Percentiles rank a stretch among this genome's conserved stretches.
These are phyloP conservation scores for Pyricularia sp. DNA, from an alignment of 2,329 filamentous ascomycete genomes.

Conservation along the genomic window DNA sequence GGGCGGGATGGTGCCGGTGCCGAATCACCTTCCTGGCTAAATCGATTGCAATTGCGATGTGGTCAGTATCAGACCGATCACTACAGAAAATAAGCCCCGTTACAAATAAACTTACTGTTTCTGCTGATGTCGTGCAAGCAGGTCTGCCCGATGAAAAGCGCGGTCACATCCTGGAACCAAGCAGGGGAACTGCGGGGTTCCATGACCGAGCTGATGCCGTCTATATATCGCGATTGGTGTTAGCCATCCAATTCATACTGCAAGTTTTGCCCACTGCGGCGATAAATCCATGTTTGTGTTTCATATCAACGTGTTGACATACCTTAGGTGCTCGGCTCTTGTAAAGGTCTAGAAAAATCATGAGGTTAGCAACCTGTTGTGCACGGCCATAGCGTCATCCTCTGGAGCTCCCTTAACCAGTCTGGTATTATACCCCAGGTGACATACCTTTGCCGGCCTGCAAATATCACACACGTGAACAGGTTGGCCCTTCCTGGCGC, in stretches of 20 bases:
- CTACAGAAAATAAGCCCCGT: neutral
- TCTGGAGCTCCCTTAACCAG: neutral
- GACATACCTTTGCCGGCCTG: conserved; percentile 8
- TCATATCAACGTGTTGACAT: neutral
- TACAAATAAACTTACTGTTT: conserved; percentile 33
- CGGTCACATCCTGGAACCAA: conserved; percentile 44
- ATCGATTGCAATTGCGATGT: neutral
- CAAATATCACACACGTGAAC: conserved; percentile 11
- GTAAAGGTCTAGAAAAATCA: conserved; percentile 39
- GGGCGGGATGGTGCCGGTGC: neutral
- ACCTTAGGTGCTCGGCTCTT: conserved; percentile 15
- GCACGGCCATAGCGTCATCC: conserved; percentile 10
- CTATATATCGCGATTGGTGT: conserved; percentile 2
- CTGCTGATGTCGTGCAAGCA: conserved; percentile 45
- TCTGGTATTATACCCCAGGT: conserved; percentile 18
- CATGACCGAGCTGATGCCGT: conserved; percentile 41
- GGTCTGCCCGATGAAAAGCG: conserved; percentile 48
- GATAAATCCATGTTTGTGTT: neutral
- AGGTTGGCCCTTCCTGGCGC: conserved; percentile 10
- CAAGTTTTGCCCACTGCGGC: conserved; percentile 3
- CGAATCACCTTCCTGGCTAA: neutral
- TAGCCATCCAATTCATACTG: conserved; percentile 22
- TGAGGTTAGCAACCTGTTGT: conserved; percentile 22
- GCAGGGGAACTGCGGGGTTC: conserved; percentile 42
- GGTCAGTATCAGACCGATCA: neutral